Conservation (phyloP, 2,329 filamentous ascomycete genomes). For the Sphaerulina populicola region DNA sequence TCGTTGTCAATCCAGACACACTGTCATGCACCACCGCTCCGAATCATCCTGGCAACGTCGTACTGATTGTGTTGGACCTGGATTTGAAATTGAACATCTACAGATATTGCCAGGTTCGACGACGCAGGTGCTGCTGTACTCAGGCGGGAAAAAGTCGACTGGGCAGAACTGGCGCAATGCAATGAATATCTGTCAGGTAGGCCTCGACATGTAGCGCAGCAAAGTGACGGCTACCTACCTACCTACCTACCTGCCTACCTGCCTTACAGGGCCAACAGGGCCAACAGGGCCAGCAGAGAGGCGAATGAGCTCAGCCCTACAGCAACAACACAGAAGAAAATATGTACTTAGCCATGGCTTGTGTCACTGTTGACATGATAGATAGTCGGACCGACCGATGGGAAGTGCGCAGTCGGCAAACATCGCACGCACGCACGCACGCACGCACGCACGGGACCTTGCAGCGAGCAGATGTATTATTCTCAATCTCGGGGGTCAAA, state of each 20-base stretch:
- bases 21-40: slow-evolving; percentile 12
- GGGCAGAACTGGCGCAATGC: neutral
- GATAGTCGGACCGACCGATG: slow-evolving; percentile 2
- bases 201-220: too few relatives aligned
- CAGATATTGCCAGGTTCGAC: slow-evolving; percentile 10
- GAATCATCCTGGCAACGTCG: slow-evolving; percentile 14
- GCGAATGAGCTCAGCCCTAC: slow-evolving; percentile 4
- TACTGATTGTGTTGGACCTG: slow-evolving; percentile 16
- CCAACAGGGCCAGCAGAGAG: neutral
- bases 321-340: too few relatives aligned
- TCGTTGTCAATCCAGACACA: neutral
- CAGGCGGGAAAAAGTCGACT: neutral
- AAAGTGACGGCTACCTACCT: too few relatives aligned
- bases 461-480: neutral
- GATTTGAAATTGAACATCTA: neutral
- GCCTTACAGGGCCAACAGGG: too few relatives aligned
- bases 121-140: slow-evolving; percentile 1
- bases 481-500: neutral
- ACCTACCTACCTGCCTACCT: too few relatives aligned
- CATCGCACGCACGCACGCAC: slow-evolving; percentile 1
- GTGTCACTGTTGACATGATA: neutral
- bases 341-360: too few relatives aligned
- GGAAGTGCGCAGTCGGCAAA: neutral
- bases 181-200: too few relatives aligned
- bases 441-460: slow-evolving; percentile 2